Evolutionary conservation across 495 filamentous ascomycete genomes (phyloP).

Genomic region (Aspergillus kassunensis): DNA sequence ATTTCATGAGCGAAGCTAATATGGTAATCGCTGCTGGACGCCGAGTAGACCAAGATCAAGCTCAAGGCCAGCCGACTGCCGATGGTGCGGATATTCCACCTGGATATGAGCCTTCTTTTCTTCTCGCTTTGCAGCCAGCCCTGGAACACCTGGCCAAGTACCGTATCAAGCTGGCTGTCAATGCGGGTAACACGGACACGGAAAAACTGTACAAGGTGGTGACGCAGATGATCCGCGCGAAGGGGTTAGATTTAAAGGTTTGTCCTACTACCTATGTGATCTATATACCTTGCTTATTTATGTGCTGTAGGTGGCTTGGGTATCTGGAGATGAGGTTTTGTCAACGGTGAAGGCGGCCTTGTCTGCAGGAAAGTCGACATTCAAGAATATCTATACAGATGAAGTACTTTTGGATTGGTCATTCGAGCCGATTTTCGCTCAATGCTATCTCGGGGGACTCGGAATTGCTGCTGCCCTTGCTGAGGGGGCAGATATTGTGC

Average conservation of each 20-base stretch:
- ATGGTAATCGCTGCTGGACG: conserved; percentile 44
- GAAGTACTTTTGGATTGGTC: conserved; percentile 44
- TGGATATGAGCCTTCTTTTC: conserved; percentile 51
- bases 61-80: neutral
- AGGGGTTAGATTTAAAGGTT: conserved; percentile 44
- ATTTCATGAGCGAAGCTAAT: conserved; percentile 56
- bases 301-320: conserved; percentile 39
- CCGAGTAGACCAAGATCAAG: conserved; percentile 33
- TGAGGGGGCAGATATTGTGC: conserved; percentile 54
- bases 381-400: conserved; percentile 51
- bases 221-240: conserved; percentile 35
- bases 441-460: conserved; percentile 49
- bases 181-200: conserved; percentile 54
- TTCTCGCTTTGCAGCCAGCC: conserved; percentile 50
- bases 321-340: conserved; percentile 52
- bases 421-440: conserved; percentile 53
- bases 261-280: neutral
- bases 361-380: conserved; percentile 31
- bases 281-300: neutral
- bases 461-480: conserved; percentile 48
- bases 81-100: conserved; percentile 13
- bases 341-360: conserved; percentile 36
- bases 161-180: conserved; percentile 54
- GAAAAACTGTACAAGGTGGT: conserved; percentile 45
- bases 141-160: conserved; percentile 47